Conservation (phyloP, 1,284 basidiomycete genomes). For the Inonotus obliquus region DNA sequence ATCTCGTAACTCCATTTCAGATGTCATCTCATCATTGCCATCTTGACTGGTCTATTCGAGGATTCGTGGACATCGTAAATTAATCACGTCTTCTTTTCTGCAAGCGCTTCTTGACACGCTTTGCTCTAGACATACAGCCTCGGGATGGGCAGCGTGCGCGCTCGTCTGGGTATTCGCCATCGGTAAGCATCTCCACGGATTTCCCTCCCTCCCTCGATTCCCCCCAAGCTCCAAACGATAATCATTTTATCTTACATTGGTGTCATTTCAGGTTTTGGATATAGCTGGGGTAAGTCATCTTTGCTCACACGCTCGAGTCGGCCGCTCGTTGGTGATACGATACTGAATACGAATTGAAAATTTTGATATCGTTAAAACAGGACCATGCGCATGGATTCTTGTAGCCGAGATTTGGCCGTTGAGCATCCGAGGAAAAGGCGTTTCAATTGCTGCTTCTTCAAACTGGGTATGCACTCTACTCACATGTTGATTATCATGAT, state of each 20-base stretch:
- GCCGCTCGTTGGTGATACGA: not conserved
- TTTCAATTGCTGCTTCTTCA: constrained; percentile 65
- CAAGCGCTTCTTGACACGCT: not conserved
- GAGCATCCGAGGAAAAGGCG: constrained; percentile 61
- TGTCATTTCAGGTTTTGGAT: constrained; percentile 45
- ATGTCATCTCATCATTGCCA: constrained; percentile 63
- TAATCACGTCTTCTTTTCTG: not conserved
- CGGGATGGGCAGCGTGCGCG: constrained; percentile 62
- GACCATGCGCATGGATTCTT: constrained; percentile 62
- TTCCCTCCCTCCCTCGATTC: no score
- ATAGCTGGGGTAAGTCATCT: constrained; percentile 51
- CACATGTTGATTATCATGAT: not conserved
- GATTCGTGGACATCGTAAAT: constrained; percentile 46
- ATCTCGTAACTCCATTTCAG: constrained; percentile 27
- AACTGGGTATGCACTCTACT: constrained; percentile 51
- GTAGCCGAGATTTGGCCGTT: constrained; percentile 65
- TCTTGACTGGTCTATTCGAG: constrained; percentile 52
- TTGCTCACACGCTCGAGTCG: not conserved
- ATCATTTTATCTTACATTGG: not conserved
- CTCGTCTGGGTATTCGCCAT: constrained; percentile 68
- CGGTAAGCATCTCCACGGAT: constrained; percentile 36
- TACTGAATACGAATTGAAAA: not conserved
- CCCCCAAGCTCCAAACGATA: no score
- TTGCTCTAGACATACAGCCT: constrained; percentile 30
- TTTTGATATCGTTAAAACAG: constrained; percentile 22